phyloP scores from a whole-genome alignment of 257 asterid genomes.

The Apocynum venetum region DNA sequence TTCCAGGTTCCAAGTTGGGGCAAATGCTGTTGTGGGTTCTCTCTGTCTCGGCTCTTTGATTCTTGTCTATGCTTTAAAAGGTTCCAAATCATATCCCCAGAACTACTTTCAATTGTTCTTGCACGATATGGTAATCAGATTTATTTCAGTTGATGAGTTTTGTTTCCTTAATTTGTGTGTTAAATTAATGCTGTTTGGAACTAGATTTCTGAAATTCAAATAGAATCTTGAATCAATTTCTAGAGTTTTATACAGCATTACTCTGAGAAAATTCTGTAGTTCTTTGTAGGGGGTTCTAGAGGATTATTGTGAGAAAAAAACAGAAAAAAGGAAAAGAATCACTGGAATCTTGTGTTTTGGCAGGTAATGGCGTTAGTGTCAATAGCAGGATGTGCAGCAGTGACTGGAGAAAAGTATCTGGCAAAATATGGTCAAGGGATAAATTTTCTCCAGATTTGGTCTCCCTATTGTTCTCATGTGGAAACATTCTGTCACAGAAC shows the following conservation, averaged over 20 bases:
- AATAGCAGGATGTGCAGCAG: slow-evolving; percentile 43
- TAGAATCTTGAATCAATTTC: too few species aligned
- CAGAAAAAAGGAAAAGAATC: neutral
- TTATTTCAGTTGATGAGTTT: neutral
- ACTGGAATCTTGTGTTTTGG: neutral
- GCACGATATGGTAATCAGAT: slow-evolving; percentile 12
- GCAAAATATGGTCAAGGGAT: slow-evolving; percentile 33
- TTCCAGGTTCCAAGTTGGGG: slow-evolving; percentile 15
- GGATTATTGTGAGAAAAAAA: neutral
- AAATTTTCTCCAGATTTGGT: slow-evolving; percentile 25
- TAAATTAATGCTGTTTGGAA: neutral
- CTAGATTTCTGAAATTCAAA: neutral
- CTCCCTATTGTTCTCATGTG: slow-evolving; percentile 31
- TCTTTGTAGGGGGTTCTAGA: too few species aligned
- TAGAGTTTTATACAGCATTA: neutral
- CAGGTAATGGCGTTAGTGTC: slow-evolving; percentile 35
- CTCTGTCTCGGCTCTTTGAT: slow-evolving; percentile 1
- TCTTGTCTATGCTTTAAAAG: neutral
- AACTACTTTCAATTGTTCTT: slow-evolving; percentile 6
- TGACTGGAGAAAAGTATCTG: slow-evolving; percentile 36
- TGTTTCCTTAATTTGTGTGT: neutral
- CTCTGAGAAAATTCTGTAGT: too few species aligned
- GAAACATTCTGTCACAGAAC: slow-evolving; percentile 32
- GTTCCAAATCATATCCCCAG: neutral
- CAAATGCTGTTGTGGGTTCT: slow-evolving; percentile 14